These are phyloP conservation scores for Herpotrichia juniperi DNA, from an alignment of 2,329 filamentous ascomycete genomes.

Conservation along the genomic window DNA sequence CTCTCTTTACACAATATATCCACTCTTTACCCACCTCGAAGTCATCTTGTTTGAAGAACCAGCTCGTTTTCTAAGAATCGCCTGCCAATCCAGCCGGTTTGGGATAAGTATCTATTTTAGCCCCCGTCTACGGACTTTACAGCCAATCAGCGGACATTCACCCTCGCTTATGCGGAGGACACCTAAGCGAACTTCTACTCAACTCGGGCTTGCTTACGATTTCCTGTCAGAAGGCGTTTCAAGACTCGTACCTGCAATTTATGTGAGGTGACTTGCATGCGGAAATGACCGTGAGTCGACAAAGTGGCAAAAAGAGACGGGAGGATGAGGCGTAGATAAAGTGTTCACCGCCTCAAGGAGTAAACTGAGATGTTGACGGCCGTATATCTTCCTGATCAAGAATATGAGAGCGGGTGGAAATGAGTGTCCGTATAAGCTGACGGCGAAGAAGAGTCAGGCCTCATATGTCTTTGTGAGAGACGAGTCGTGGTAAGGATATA, in stretches of 20 bases:
- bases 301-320: neutral
- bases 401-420: no score
- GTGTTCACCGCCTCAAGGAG: no score
- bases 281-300: conserved; percentile 1
- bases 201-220: neutral
- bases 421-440: no score
- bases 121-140: neutral
- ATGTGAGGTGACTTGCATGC: neutral
- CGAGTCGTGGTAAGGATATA: no score
- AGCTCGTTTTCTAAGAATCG: neutral
- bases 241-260: neutral
- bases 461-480: no score
- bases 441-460: no score
- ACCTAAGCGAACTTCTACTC: neutral
- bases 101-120: neutral
- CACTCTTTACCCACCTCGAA: conserved; percentile 1
- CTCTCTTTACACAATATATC: neutral
- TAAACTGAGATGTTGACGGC: no score
- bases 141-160: conserved; percentile 1
- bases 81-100: neutral
- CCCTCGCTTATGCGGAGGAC: neutral
- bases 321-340: neutral
- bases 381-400: no score
- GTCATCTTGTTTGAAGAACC: neutral
- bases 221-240: neutral